These are phyloP conservation scores for Nigrograna mackinnonii DNA, from an alignment of 2,329 filamentous ascomycete species.

Conservation along the genomic window DNA sequence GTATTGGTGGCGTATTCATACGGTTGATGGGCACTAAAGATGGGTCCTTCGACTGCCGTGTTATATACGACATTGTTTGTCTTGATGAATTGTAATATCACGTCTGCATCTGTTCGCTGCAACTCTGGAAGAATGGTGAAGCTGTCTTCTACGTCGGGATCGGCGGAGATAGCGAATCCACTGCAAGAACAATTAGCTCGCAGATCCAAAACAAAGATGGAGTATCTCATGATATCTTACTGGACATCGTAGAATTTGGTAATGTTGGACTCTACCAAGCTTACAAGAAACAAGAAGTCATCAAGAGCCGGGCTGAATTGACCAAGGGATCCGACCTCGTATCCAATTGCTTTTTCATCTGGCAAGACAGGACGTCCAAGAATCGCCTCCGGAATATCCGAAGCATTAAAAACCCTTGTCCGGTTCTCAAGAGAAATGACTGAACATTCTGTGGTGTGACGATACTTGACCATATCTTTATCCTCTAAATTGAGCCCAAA, in stretches of 20 bases:
- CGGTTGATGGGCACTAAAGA: constrained; percentile 3
- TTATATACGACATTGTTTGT: not conserved
- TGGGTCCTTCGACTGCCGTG: constrained; percentile 1
- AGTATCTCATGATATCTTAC: too few species aligned
- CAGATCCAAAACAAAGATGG: not conserved
- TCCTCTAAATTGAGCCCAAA: constrained; percentile 7
- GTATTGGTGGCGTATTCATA: too few species aligned
- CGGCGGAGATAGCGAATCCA: too few species aligned
- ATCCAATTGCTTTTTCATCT: not conserved
- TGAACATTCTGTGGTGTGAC: constrained; percentile 10
- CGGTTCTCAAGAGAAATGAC: constrained; percentile 3
- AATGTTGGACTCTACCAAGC: not conserved
- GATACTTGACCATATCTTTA: constrained; percentile 2
- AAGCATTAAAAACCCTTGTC: not conserved
- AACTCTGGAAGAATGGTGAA: not conserved
- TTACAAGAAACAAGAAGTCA: not conserved
- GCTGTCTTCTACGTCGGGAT: too few species aligned
- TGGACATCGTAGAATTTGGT: too few species aligned
- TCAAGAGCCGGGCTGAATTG: not conserved
- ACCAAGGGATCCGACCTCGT: not conserved
- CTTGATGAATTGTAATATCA: not conserved
- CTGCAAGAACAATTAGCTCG: too few species aligned
- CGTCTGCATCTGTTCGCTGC: constrained; percentile 3
- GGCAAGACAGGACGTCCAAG: too few species aligned
- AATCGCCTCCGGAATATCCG: too few species aligned